phyloP scores from a whole-genome alignment of 306 rosid genomes.

The Vigna reflexopilosa region DNA sequence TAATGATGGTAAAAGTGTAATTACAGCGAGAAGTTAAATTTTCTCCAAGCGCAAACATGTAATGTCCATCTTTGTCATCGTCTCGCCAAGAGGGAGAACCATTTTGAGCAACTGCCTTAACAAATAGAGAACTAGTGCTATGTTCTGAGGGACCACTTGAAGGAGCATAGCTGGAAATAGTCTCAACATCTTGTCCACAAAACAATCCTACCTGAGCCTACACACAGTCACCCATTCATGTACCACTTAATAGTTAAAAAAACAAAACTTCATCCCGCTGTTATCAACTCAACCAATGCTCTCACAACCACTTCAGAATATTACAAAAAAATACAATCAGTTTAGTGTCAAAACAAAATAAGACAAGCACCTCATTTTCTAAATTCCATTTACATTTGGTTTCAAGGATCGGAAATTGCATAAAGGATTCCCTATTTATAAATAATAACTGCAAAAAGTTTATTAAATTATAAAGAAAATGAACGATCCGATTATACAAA shows the following conservation, averaged over 20 bases:
- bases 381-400: neutral
- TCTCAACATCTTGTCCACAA: conserved; percentile 96
- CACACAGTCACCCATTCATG: conserved; percentile 92
- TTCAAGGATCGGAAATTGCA: neutral
- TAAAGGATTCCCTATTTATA: neutral
- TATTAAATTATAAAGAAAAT: neutral
- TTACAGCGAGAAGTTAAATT: conserved; percentile 99
- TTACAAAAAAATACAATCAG: neutral
- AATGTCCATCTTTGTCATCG: conserved; percentile 99
- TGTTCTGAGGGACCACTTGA: conserved; percentile 53
- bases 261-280: conserved; percentile 22
- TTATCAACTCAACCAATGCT: conserved; percentile 1
- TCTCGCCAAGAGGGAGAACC: conserved; percentile 97
- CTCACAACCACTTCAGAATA: conserved; percentile 21
- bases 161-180: conserved; percentile 83
- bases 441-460: neutral
- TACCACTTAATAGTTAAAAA: conserved; percentile 57
- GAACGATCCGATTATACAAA: neutral
- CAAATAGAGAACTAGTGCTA: conserved; percentile 62
- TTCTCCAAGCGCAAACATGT: conserved; percentile 95
- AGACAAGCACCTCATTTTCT: neutral
- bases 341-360: neutral
- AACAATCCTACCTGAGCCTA: conserved; percentile 99
- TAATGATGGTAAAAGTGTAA: conserved; percentile 71
- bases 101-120: conserved; percentile 86